Evolutionary conservation across 129 eudicot species (phyloP).

Genomic region (Gnaphalium uliginosum): DNA sequence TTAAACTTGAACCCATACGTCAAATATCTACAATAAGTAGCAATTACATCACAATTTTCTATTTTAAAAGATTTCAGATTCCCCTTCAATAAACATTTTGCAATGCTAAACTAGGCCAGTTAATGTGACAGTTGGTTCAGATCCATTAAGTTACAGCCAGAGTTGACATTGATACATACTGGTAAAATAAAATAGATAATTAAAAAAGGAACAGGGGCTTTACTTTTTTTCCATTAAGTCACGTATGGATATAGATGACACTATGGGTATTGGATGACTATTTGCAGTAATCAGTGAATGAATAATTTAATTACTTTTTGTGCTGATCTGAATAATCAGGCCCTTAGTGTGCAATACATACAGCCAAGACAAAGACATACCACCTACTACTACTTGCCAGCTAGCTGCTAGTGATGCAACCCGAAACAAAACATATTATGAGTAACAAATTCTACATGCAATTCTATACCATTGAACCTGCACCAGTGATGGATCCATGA

Average conservation of each 20-base stretch:
- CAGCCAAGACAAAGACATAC: slow-evolving; percentile 15
- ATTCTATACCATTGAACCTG: slow-evolving; percentile 10
- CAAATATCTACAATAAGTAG: neutral
- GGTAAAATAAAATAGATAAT: neutral
- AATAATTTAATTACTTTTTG: no score
- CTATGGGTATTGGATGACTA: no score
- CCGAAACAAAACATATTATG: neutral
- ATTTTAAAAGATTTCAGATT: neutral
- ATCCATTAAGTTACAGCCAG: neutral
- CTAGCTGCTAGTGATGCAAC: neutral
- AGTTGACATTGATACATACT: neutral
- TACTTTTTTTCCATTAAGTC: no score
- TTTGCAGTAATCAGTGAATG: no score
- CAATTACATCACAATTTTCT: neutral
- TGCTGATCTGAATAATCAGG: no score
- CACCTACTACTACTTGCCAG: slow-evolving; percentile 23
- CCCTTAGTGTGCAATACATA: neutral
- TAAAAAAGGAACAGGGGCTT: no score
- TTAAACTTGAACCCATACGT: neutral
- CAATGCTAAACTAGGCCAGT: neutral
- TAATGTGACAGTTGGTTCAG: neutral
- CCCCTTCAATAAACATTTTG: neutral
- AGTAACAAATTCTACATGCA: neutral
- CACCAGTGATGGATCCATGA: neutral
- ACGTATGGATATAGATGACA: neutral